Evolutionary conservation across 2,329 filamentous ascomycete species (phyloP).

Genomic region (Sarocladiaceae sp.): DNA sequence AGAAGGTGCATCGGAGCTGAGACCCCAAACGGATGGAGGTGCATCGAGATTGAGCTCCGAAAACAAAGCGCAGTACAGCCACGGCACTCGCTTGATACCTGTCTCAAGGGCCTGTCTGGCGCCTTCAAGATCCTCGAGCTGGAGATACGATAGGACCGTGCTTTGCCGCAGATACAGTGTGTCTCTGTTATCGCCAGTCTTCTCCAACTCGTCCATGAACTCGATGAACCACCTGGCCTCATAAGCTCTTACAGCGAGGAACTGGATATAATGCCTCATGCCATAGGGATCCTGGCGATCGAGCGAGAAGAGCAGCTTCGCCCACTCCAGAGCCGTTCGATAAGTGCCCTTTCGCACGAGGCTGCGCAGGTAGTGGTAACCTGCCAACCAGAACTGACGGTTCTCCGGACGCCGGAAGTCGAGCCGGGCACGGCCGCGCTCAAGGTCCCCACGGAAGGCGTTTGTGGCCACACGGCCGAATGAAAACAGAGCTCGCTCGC

Average conservation of each 20-base stretch:
- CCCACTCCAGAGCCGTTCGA: constrained; percentile 89
- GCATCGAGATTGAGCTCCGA: constrained; percentile 72
- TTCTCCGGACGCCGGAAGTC: constrained; percentile 81
- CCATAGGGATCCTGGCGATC: constrained; percentile 77
- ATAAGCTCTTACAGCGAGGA: constrained; percentile 73
- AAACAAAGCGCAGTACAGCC: constrained; percentile 77
- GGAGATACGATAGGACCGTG: constrained; percentile 67
- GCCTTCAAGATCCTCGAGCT: constrained; percentile 58
- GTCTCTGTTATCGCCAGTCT: constrained; percentile 31
- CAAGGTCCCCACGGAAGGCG: constrained; percentile 68
- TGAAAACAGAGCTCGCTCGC: constrained; percentile 86
- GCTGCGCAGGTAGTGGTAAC: constrained; percentile 81
- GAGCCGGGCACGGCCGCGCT: constrained; percentile 71
- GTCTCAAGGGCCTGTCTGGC: constrained; percentile 58
- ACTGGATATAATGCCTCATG: constrained; percentile 73
- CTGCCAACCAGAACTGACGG: constrained; percentile 85
- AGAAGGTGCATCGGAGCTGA: constrained; percentile 57
- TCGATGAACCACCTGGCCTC: constrained; percentile 72
- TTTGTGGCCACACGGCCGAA: constrained; percentile 87
- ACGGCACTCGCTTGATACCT: constrained; percentile 71
- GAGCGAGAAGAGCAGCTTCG: constrained; percentile 73
- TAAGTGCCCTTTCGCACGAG: constrained; percentile 88
- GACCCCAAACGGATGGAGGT: constrained; percentile 78
- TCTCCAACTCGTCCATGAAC: constrained; percentile 45
- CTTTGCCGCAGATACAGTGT: constrained; percentile 70